A percentile compares a stretch with the other conserved stretches of the same genome.
phyloP scores from a whole-genome alignment of 306 rosid species.

The Urtica urens region DNA sequence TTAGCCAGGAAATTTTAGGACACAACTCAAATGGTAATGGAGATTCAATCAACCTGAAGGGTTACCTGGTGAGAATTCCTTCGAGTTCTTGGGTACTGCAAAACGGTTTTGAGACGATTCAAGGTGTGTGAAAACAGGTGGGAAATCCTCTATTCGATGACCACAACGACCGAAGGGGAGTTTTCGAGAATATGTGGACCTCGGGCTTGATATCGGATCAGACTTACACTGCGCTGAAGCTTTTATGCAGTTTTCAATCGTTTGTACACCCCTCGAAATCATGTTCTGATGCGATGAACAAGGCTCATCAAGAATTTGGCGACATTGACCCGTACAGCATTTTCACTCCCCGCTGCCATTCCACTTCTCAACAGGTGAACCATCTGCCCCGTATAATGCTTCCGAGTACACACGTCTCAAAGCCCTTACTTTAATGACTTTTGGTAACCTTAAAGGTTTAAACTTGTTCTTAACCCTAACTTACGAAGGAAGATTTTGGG shows the following conservation, averaged over 20 bases:
- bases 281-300: conserved; percentile 32
- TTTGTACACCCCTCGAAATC: conserved; percentile 40
- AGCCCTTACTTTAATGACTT: too few relatives aligned
- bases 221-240: conserved; percentile 53
- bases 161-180: conserved; percentile 62
- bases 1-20: conserved; percentile 66
- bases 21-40: conserved; percentile 33
- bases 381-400: conserved; percentile 38
- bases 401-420: conserved; percentile 46
- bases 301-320: conserved; percentile 49
- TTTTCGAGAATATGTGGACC: conserved; percentile 73
- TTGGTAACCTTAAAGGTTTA: too few relatives aligned
- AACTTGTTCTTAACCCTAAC: too few relatives aligned
- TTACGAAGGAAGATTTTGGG: too few relatives aligned
- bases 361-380: conserved; percentile 35
- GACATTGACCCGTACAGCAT: conserved; percentile 73
- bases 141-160: conserved; percentile 88
- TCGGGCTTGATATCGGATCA: conserved; percentile 81
- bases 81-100: conserved; percentile 2
- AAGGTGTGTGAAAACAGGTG: conserved; percentile 40
- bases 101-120: too few relatives aligned
- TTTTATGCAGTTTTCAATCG: conserved; percentile 40
- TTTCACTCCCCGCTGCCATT: conserved; percentile 50
- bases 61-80: conserved; percentile 33
- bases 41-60: conserved; percentile 33